These are phyloP conservation scores for Phoma sp. DNA, from an alignment of 2,329 filamentous ascomycete species.

Conservation along the genomic window DNA sequence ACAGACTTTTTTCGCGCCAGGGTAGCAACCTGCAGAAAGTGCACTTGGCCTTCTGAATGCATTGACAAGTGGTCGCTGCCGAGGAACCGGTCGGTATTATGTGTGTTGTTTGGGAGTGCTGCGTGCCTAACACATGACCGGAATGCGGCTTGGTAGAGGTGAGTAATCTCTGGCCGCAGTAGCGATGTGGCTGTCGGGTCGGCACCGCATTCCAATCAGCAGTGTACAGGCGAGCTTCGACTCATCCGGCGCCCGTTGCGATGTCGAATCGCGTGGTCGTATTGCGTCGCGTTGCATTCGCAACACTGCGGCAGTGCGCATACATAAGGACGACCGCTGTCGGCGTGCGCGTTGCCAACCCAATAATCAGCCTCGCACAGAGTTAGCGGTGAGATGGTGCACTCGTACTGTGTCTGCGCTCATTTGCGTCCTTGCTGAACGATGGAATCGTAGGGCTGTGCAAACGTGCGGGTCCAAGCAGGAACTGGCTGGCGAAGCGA, in stretches of 20 bases:
- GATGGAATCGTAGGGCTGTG: slow-evolving; percentile 33
- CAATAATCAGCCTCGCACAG: slow-evolving; percentile 14
- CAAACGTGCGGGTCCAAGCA: slow-evolving; percentile 11
- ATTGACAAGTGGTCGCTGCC: background rate
- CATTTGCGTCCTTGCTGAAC: slow-evolving; percentile 14
- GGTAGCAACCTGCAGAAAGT: background rate
- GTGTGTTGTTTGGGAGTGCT: slow-evolving; percentile 3
- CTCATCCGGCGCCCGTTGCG: slow-evolving; percentile 18
- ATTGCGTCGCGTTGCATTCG: slow-evolving; percentile 12
- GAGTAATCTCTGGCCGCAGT: background rate
- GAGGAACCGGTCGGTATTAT: slow-evolving; percentile 3
- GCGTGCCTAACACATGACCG: background rate
- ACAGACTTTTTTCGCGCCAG: background rate
- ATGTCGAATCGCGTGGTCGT: slow-evolving; percentile 14
- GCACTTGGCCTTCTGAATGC: background rate
- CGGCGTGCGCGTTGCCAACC: slow-evolving; percentile 12
- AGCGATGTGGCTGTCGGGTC: slow-evolving; percentile 5
- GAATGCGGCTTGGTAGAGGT: slow-evolving; percentile 1
- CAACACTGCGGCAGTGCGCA: slow-evolving; percentile 10
- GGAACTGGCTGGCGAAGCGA: slow-evolving; percentile 26
- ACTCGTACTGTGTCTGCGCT: background rate
- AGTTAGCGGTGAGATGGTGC: slow-evolving; percentile 13
- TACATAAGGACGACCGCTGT: slow-evolving; percentile 3
- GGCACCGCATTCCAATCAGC: slow-evolving; percentile 7
- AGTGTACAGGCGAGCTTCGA: slow-evolving; percentile 12